Evolutionary conservation across 495 filamentous ascomycete genomes (phyloP), one percentile per base, ranked within the genome.

Genomic region (Neurospora sp.): DNA sequence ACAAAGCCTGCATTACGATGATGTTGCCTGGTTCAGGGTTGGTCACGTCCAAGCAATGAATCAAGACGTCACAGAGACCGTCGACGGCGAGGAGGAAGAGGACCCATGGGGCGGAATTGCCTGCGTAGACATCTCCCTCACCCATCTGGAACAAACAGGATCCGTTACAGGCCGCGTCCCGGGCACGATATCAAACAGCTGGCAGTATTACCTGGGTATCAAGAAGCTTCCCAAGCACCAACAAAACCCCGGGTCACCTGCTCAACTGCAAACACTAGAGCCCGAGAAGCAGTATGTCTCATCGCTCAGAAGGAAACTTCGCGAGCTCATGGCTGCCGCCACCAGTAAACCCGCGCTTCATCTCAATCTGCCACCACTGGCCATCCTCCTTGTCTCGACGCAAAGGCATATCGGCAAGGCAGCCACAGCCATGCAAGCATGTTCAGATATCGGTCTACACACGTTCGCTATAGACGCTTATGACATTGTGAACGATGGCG

Each of bases 321-420:
- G 94, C 27, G 94, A 98, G 75, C 84, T 99, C 16, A 90, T 97
- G 73, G 88, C 93, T 44, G 94, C 93, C 39, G 92, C 96, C 1
- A 97, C 93, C 1, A 97, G 92, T 76, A 91, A 94, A 68, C 88
- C 93, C 40, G 96, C 96, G 10, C 88, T 97, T 61, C 90, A 94
- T 78, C 84, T 99, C 3, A 89, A 91, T 37, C 88, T 98, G 83
- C 93, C 94, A 46, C 94, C 96, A 0, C 86, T 97, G 37, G 92
- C 94, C 3, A 91, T 99, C 71, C 85, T 99, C 1, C 83, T 99
- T 10, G 90, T 91, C 5, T 97, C 94, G 4, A 96, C 92, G 5
- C 96, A 99, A 76, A 89, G 96, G 61, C 91, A 91, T 68, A 97
- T 98, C 75, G 96, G 96, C 35, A 99, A 99, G 79, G 86, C 90